These are phyloP conservation scores for Talaromyces borbonicus DNA, from an alignment of 495 filamentous ascomycete species.

Conservation along the genomic window DNA sequence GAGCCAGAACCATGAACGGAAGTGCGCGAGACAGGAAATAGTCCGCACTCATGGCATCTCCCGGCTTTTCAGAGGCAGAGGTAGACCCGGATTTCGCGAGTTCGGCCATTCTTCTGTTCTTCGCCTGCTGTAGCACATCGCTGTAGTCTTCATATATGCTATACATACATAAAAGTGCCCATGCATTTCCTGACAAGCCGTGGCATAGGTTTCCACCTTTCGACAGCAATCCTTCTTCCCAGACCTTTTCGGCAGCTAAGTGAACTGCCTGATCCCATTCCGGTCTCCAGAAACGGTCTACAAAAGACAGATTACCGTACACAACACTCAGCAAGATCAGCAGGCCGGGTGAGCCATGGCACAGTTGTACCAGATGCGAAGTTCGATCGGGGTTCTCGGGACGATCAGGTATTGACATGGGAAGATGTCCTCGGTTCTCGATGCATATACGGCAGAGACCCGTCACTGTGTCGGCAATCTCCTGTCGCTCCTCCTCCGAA, in stretches of 20 bases:
- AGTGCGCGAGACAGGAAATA: constrained; percentile 34
- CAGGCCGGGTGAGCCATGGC: constrained; percentile 35
- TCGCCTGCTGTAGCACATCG: constrained; percentile 14
- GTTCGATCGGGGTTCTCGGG: constrained; percentile 4
- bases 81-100: neutral
- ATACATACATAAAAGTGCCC: constrained; percentile 28
- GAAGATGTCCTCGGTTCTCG: constrained; percentile 31
- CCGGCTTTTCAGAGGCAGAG: neutral
- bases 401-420: constrained; percentile 22
- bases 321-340: constrained; percentile 28
- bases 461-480: constrained; percentile 32
- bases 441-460: constrained; percentile 27
- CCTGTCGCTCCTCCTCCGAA: constrained; percentile 19
- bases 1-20: constrained; percentile 31
- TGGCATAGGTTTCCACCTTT: constrained; percentile 41
- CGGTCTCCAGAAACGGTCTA: constrained; percentile 24
- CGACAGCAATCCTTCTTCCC: constrained; percentile 38
- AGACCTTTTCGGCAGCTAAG: constrained; percentile 28
- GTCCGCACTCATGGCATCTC: constrained; percentile 18
- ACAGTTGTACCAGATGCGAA: constrained; percentile 35
- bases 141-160: constrained; percentile 24
- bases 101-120: constrained; percentile 7
- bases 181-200: constrained; percentile 37
- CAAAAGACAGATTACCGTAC: constrained; percentile 18
- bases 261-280: constrained; percentile 31